A percentile compares a stretch with the other conserved stretches of the same genome.
Evolutionary conservation across 257 asterid genomes (phyloP).

Genomic region (Fraxinus excelsior): DNA sequence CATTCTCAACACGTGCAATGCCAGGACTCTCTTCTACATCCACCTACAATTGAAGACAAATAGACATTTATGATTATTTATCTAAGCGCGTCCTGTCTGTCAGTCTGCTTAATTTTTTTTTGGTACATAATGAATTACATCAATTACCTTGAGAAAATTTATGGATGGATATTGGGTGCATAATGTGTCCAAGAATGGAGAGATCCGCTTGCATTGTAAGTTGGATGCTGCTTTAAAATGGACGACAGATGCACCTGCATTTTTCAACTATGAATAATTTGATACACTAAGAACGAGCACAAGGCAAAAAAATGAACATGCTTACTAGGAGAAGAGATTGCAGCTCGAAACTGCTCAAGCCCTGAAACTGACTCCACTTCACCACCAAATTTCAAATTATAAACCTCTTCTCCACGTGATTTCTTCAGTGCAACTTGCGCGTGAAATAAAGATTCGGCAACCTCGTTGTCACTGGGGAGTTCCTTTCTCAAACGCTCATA

Average conservation of each 20-base stretch:
- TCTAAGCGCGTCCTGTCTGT: neutral
- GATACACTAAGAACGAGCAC: neutral
- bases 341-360: conserved; percentile 79
- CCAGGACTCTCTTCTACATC: conserved; percentile 62
- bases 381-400: conserved; percentile 76
- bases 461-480: conserved; percentile 67
- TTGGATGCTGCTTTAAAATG: conserved; percentile 55
- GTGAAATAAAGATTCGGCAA: conserved; percentile 76
- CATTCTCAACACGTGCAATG: conserved; percentile 67
- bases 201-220: conserved; percentile 57
- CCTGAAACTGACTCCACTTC: conserved; percentile 67
- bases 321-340: conserved; percentile 72
- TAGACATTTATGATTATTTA: neutral
- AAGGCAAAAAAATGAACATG: neutral
- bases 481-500: conserved; percentile 70
- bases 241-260: conserved; percentile 78
- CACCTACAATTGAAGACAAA: conserved; percentile 50
- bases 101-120: neutral
- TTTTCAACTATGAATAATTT: conserved; percentile 25
- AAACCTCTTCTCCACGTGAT: conserved; percentile 78
- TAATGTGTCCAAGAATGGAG: conserved; percentile 65
- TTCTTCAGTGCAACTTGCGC: conserved; percentile 72
- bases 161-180: conserved; percentile 70
- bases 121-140: neutral
- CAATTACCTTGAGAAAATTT: conserved; percentile 76